A percentile compares a stretch with the other conserved stretches of the same genome.
phyloP scores from a whole-genome alignment of 2,329 filamentous ascomycete species.

The Rhytidhysteron rufulum region DNA sequence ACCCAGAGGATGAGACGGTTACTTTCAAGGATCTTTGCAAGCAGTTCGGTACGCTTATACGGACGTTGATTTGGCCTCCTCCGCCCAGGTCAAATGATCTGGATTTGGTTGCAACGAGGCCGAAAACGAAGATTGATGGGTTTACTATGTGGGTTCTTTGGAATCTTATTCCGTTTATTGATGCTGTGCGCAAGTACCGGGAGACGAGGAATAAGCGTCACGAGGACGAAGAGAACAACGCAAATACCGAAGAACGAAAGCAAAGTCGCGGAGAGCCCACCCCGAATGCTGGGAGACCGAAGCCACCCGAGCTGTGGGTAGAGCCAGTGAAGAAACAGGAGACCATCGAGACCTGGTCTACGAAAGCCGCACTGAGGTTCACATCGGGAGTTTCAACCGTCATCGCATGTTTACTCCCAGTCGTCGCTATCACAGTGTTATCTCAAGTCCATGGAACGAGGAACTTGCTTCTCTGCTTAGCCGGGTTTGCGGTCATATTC shows the following conservation, averaged over 20 bases:
- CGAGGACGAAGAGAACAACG: not conserved
- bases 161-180: constrained; percentile 2
- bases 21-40: constrained; percentile 4
- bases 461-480: constrained; percentile 7
- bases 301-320: not conserved
- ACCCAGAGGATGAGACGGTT: not conserved
- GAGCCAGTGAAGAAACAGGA: not conserved
- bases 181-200: not conserved
- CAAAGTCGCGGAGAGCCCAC: not conserved
- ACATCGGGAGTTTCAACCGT: constrained; percentile 9
- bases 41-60: constrained; percentile 4
- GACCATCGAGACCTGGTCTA: constrained; percentile 3
- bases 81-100: not conserved
- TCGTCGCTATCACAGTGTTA: constrained; percentile 10
- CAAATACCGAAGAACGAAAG: constrained; percentile 4
- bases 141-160: constrained; percentile 6
- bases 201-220: too few relatives aligned
- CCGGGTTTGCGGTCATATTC: constrained; percentile 9
- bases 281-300: not conserved
- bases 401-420: constrained; percentile 9
- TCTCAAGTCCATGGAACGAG: constrained; percentile 8
- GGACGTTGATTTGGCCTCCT: constrained; percentile 4
- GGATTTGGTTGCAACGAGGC: too few relatives aligned
- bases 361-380: constrained; percentile 5
- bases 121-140: constrained; percentile 5